Base-by-base conservation (phyloP, 345 rosid species). In the Hevea brasiliensis region DNA sequence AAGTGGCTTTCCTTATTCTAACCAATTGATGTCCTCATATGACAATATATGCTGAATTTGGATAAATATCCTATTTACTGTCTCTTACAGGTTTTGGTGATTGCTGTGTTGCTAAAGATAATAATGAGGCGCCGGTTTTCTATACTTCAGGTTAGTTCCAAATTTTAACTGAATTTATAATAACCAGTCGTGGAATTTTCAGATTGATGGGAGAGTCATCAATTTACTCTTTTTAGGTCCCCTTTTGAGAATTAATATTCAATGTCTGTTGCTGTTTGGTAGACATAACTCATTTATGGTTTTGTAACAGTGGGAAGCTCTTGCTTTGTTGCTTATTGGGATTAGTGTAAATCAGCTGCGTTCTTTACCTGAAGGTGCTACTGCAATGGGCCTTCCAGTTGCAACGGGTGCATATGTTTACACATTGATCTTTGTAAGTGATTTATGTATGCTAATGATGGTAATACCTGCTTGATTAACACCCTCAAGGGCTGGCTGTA, bases 101-200 rank as follows among this genome's bases (percentile, higher is more conserved):
- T 92, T 73, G 99, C 96, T 80, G 83, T 91, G 77, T 84, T 95
- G 78, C 80, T 95, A 72, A 95, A 87, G 88, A 67, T 95, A 29
- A 79, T 95, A 73, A 95, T 95, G 99, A 89, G 74, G 80, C 91
- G 99, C 20, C 89, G 92, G 53, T 95, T 95, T 84, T 95, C 97
- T 67, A 64, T 89, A 51, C 84, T 95, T 77, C 99, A 95, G 94
- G 98, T 91, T 61, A 63, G 83, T 55, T 81, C 65, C 64, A 62
- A 54, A 63, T 50, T 77, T 53, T 51, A 56, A 48, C 58, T 37
- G 53, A 64, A 63, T 32, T 74, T 20, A 11, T 23, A 48, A 17
- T 24, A 2, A 17, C 32, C 35, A 65, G 53, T 27, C 21, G 11
- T 13, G 3, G 7, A 8, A 26, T 58, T 58, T 24, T 11, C 13